Percentiles rank a stretch among this genome's conserved stretches.
Conservation (phyloP, 2,329 filamentous ascomycete genomes). For the Xylaria multiplex region DNA sequence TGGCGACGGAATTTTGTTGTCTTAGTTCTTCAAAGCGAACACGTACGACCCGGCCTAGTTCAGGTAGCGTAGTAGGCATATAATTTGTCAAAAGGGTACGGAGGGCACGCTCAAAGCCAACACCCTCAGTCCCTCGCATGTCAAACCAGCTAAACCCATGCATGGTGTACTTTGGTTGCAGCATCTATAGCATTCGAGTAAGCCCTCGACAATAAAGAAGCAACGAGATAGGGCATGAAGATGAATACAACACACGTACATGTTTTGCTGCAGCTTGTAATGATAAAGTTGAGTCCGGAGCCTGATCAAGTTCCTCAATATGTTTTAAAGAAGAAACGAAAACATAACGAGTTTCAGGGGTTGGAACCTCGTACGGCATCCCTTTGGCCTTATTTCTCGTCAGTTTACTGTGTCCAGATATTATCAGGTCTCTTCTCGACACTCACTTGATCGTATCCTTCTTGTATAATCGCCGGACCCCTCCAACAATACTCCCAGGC, state of each 20-base stretch:
- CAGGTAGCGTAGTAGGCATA: constrained; percentile 26
- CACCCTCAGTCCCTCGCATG: constrained; percentile 43
- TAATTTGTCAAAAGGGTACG: constrained; percentile 42
- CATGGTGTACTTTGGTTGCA: constrained; percentile 44
- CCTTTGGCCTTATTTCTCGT: too few relatives aligned
- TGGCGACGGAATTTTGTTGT: not conserved
- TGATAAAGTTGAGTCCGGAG: constrained; percentile 1
- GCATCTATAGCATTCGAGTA: constrained; percentile 10
- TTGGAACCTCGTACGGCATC: not conserved
- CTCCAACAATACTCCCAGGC: too few relatives aligned
- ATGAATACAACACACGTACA: not conserved
- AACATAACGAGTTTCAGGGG: constrained; percentile 14
- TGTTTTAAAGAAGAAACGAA: constrained; percentile 13
- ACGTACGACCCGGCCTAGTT: not conserved
- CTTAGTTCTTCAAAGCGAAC: not conserved
- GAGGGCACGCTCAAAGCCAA: constrained; percentile 40
- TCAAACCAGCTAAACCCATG: constrained; percentile 48
- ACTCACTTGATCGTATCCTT: too few relatives aligned
- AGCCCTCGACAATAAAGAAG: too few relatives aligned
- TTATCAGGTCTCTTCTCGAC: too few relatives aligned
- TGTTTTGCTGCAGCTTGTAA: constrained; percentile 23
- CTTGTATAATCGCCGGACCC: too few relatives aligned
- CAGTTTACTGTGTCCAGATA: too few relatives aligned
- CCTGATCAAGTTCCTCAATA: constrained; percentile 15
- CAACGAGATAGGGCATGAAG: not conserved